Base-by-base conservation (phyloP, 768 basidiomycete species). In the Mycena leptocephala region DNA sequence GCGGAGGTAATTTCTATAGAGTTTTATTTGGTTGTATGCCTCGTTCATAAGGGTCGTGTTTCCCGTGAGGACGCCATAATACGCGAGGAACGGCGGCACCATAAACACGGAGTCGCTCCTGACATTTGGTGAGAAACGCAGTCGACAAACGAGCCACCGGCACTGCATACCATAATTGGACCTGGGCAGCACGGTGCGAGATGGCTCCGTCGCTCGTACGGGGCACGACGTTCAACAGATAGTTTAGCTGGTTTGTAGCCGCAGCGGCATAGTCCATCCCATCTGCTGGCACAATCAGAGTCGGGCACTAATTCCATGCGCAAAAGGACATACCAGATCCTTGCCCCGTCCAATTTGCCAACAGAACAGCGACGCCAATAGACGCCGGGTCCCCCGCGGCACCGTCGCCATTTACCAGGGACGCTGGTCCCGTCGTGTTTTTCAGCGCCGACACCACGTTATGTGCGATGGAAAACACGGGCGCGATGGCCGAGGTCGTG, bases 41-140 rank as follows among this genome's bases (percentile, higher is more conserved):
- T 93, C 91, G 3, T 81, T 81, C 22, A 97, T 76, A 22, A 96
- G 84, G 0, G 90, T 89, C 35, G 87, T 80, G 81, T 97, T 94
- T 28, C 82, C 77, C 0, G 91, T 91, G 9, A 85, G 72, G 53
- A 91, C 90, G 46, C 95, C 97, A 81, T 96, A 96, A 83, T 96
- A 96, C 0, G 96, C 95, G 13, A 97, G 84, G 82, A 96, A 97
- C 0, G 95, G 95, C 1, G 96, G 96, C 0, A 93, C 94, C 96
- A 96, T 96, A 82, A 93, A 96, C 16, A 95, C 89, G 66, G 89
- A 96, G 81, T 96, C 95, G 66, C 91, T 91, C 95, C 95, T 95
- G 65, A 1, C 64, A 70, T 70, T 7, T 58, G 4, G 43, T 26
- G 46, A 76, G 63, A 58, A 51, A 18, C 20, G 33, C 18, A 18